Conservation (phyloP, 495 filamentous ascomycete genomes). For the Evernia prunastri region DNA sequence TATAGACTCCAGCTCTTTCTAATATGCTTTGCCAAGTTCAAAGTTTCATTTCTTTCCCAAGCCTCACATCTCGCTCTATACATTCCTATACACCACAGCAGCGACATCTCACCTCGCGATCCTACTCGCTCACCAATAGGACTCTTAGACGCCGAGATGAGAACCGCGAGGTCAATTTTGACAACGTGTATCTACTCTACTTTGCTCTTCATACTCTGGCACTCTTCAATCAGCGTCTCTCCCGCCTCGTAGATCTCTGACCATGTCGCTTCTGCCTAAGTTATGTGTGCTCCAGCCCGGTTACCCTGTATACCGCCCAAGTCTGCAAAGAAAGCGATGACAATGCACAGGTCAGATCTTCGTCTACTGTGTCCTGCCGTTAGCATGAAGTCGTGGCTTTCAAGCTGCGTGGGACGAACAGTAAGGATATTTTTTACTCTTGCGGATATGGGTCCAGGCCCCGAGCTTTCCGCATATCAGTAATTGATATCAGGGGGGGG, state of each 20-base stretch:
- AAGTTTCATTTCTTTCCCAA: neutral
- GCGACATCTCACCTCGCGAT: neutral
- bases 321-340: neutral
- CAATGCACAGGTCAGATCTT: neutral
- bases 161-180: neutral
- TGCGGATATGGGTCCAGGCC: neutral
- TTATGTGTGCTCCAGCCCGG: neutral
- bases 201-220: neutral
- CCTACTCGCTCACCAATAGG: neutral
- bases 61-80: neutral
- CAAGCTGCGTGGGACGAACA: neutral
- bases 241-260: neutral
- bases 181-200: neutral
- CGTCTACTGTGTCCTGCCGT: neutral
- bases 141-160: neutral
- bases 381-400: neutral
- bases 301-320: neutral
- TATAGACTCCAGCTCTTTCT: neutral
- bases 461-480: neutral
- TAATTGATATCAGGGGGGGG: neutral
- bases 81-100: neutral
- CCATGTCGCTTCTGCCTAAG: neutral
- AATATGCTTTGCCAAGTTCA: neutral
- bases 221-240: neutral
- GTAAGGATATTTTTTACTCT: neutral